These are phyloP conservation scores for Thalassiosira pacifica DNA, from an alignment of 352 stramenopile genomes.

Conservation along the genomic window DNA sequence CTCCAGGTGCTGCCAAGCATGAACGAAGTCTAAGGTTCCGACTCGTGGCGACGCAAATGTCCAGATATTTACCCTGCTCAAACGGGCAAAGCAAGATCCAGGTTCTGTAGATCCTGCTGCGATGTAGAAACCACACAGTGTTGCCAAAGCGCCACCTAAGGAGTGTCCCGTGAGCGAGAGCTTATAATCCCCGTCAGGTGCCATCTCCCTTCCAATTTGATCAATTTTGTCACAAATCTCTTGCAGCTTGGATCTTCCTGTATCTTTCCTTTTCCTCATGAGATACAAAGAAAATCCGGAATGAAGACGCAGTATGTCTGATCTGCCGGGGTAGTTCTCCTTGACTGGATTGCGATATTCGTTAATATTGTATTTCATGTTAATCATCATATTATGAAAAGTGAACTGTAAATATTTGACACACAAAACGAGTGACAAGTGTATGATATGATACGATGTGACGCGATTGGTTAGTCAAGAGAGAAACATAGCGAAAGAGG, in stretches of 20 bases:
- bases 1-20: constrained; percentile 36
- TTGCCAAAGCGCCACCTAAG: constrained; percentile 43
- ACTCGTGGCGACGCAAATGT: constrained; percentile 50
- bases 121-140: constrained; percentile 13
- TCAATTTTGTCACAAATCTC: constrained; percentile 50
- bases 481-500: no score
- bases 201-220: constrained; percentile 42
- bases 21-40: constrained; percentile 39
- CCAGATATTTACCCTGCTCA: constrained; percentile 49
- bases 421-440: no score
- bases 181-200: constrained; percentile 41
- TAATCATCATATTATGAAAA: constrained; percentile 27
- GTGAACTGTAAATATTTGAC: no score
- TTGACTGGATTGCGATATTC: constrained; percentile 45
- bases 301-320: neutral
- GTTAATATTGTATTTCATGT: constrained; percentile 27
- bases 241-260: constrained; percentile 36
- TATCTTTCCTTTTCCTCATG: constrained; percentile 30
- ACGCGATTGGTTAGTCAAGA: no score
- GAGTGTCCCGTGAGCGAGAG: constrained; percentile 44
- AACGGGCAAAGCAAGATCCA: constrained; percentile 38
- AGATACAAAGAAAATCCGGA: constrained; percentile 1
- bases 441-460: no score
- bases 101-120: no score
- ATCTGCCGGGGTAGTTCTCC: constrained; percentile 9